Evolutionary conservation across 192 early-diverging fungal genomes (phyloP).

Genomic region (Entomortierella beljakovae): DNA sequence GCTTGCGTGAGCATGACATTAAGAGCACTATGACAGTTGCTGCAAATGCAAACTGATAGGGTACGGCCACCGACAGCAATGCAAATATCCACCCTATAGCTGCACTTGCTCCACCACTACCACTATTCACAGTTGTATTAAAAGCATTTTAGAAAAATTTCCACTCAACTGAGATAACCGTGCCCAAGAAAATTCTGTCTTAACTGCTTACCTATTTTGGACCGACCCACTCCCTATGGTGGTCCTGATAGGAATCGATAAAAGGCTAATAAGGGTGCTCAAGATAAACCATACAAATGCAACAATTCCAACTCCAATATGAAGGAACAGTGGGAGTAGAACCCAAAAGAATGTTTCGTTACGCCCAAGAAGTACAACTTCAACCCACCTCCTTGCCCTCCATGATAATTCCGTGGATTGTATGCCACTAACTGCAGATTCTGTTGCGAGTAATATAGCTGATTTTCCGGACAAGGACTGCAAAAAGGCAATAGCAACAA

Average conservation of each 20-base stretch:
- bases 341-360: conserved; percentile 69
- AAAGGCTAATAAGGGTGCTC: conserved; percentile 21
- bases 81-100: conserved; percentile 57
- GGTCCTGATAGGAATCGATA: conserved; percentile 8
- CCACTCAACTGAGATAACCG: too few species aligned
- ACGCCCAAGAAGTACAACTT: conserved; percentile 59
- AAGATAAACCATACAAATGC: conserved; percentile 52
- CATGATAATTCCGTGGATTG: neutral
- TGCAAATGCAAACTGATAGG: conserved; percentile 84
- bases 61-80: conserved; percentile 70
- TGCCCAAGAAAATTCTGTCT: too few species aligned
- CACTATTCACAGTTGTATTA: neutral
- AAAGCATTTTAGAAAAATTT: neutral
- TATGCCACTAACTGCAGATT: neutral
- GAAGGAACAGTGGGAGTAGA: conserved; percentile 56
- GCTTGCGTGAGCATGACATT: conserved; percentile 59
- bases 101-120: neutral
- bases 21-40: conserved; percentile 70
- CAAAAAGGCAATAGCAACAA: conserved; percentile 44
- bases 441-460: neutral
- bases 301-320: conserved; percentile 59
- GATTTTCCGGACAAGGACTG: conserved; percentile 41
- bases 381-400: conserved; percentile 2
- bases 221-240: neutral
- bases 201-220: neutral